Evolutionary conservation across 176 grass and related monocot species (phyloP).

Genomic region (Carex littledalei): DNA sequence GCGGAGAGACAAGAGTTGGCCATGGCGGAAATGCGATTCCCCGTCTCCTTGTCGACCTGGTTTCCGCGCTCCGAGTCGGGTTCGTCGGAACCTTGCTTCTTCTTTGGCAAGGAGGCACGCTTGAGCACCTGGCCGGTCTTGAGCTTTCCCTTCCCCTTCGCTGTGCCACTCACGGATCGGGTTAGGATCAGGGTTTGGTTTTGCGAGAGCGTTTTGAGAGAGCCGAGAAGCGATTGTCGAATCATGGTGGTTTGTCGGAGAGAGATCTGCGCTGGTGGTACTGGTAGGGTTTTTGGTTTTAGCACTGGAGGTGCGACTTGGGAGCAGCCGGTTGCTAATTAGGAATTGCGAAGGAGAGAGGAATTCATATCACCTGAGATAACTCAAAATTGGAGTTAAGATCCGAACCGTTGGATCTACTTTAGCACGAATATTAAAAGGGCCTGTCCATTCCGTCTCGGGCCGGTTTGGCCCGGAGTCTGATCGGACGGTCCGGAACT

Average conservation of each 20-base stretch:
- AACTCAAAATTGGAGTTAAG: no score
- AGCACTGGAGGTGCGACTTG: neutral
- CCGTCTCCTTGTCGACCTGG: constrained; percentile 38
- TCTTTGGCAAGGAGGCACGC: constrained; percentile 37
- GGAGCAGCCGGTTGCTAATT: neutral
- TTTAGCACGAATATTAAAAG: no score
- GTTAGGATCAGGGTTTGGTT: neutral
- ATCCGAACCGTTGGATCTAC: no score
- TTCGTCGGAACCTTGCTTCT: constrained; percentile 32
- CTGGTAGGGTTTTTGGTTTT: constrained; percentile 22
- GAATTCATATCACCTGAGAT: no score
- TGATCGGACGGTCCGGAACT: neutral
- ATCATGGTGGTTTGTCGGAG: constrained; percentile 3
- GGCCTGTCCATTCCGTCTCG: no score
- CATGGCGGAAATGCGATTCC: constrained; percentile 51
- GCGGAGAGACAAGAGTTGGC: constrained; percentile 60
- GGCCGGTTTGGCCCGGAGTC: neutral
- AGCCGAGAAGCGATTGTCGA: constrained; percentile 6
- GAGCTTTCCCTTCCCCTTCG: constrained; percentile 74
- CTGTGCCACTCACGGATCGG: constrained; percentile 52
- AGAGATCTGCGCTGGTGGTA: neutral
- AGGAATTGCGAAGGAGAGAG: no score
- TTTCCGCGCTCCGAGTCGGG: neutral
- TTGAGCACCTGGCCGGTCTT: constrained; percentile 46
- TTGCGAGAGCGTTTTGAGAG: constrained; percentile 1